phyloP scores from a whole-genome alignment of 495 filamentous ascomycete genomes.

The Corynascus novoguineensis region DNA sequence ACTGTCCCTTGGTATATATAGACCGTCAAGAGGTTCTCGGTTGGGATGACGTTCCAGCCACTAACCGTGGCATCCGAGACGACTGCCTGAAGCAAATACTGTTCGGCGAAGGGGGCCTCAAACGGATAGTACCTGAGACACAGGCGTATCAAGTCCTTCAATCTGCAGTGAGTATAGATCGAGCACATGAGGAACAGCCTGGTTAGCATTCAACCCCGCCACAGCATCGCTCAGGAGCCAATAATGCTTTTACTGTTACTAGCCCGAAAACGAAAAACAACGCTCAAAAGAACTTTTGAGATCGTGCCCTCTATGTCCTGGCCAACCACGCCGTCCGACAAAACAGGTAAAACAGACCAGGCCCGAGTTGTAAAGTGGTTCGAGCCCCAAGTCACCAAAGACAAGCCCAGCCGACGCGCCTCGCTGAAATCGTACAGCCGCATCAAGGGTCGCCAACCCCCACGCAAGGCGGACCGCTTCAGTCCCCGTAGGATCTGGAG shows the following conservation, averaged over 20 bases:
- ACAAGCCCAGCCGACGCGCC: not conserved
- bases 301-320: not conserved
- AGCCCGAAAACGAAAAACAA: not conserved
- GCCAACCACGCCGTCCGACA: not conserved
- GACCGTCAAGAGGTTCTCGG: not conserved
- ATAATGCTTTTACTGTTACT: not conserved
- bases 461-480: not conserved
- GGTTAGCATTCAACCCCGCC: not conserved
- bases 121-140: no score
- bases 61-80: no score
- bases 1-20: not conserved
- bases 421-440: constrained; percentile 2
- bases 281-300: not conserved
- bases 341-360: not conserved
- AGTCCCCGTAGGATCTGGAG: no score
- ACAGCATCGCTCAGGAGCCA: not conserved
- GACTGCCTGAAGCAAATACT: no score
- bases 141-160: not conserved
- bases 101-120: no score
- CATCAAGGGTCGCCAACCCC: not conserved
- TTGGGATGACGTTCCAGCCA: no score
- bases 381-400: not conserved
- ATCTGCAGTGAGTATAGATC: not conserved
- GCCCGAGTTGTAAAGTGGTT: not conserved
- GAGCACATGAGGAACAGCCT: not conserved